Percentiles rank a stretch among this genome's conserved stretches.
Conservation (phyloP, 192 early-diverging fungal genomes). For the Funneliformis mosseae region DNA sequence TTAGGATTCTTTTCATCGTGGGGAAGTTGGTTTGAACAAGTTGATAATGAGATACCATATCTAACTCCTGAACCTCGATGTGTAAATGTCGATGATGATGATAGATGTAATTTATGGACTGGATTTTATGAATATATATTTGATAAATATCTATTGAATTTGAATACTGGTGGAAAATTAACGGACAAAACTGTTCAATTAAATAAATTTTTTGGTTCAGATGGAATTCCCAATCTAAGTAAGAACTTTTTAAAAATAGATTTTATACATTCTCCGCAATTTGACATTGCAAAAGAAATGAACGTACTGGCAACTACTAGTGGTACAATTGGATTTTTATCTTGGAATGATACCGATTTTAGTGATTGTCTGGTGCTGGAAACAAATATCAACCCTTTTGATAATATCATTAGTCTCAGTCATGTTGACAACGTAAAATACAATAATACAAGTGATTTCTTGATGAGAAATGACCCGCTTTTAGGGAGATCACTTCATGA, state of each 20-base stretch:
- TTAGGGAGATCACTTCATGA: neutral
- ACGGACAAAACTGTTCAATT: neutral
- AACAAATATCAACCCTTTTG: neutral
- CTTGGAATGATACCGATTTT: neutral
- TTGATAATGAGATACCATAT: neutral
- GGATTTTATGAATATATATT: conserved; percentile 12
- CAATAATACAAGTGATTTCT: conserved; percentile 4
- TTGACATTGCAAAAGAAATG: conserved; percentile 2
- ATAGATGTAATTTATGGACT: neutral
- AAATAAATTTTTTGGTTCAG: neutral
- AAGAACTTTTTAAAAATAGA: neutral
- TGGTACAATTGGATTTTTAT: neutral
- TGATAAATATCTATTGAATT: conserved; percentile 8
- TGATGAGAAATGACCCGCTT: neutral
- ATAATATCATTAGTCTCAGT: neutral
- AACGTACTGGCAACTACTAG: neutral
- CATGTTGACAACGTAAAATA: neutral
- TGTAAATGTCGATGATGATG: neutral
- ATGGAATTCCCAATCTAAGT: neutral
- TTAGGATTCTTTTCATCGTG: neutral
- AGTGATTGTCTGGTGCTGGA: neutral
- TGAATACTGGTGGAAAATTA: neutral
- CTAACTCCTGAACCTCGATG: neutral
- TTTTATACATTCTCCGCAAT: neutral
- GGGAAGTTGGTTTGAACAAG: neutral